phyloP scores from a whole-genome alignment of 1,284 basidiomycete genomes.

The Hypsizygus ulmarius region DNA sequence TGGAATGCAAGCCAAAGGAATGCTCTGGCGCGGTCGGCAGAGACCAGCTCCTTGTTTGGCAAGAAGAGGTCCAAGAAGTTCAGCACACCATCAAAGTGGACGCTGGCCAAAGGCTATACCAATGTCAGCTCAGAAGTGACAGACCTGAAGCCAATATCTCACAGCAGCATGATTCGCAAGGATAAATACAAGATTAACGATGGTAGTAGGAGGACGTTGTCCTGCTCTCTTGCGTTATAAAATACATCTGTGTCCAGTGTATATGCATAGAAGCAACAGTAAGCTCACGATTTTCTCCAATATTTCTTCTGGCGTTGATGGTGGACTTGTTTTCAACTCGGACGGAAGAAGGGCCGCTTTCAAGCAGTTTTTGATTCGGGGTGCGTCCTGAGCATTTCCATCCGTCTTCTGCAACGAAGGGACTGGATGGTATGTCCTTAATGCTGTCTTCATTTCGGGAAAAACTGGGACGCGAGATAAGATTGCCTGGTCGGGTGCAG shows the following conservation, averaged over 20 bases:
- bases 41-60: slow-evolving; percentile 62
- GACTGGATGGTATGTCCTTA: slow-evolving; percentile 81
- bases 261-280: slow-evolving; percentile 6
- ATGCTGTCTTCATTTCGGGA: slow-evolving; percentile 82
- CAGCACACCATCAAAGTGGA: slow-evolving; percentile 71
- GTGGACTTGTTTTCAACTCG: slow-evolving; percentile 65
- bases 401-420: slow-evolving; percentile 80
- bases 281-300: slow-evolving; percentile 56
- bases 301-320: slow-evolving; percentile 70
- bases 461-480: slow-evolving; percentile 47
- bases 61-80: slow-evolving; percentile 84
- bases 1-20: slow-evolving; percentile 81
- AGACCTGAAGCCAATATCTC: slow-evolving; percentile 27
- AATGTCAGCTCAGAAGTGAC: slow-evolving; percentile 5
- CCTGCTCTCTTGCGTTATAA: slow-evolving; percentile 46
- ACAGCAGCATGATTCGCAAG: slow-evolving; percentile 69
- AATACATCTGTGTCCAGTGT: slow-evolving; percentile 12
- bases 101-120: slow-evolving; percentile 60
- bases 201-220: slow-evolving; percentile 70
- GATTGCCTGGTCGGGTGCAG: slow-evolving; percentile 1
- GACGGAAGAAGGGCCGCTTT: slow-evolving; percentile 73
- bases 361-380: slow-evolving; percentile 76
- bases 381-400: slow-evolving; percentile 83
- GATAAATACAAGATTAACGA: slow-evolving; percentile 78
- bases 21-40: slow-evolving; percentile 65